phyloP scores from a whole-genome alignment of 768 basidiomycete genomes.

The Crepidotus variabilis region DNA sequence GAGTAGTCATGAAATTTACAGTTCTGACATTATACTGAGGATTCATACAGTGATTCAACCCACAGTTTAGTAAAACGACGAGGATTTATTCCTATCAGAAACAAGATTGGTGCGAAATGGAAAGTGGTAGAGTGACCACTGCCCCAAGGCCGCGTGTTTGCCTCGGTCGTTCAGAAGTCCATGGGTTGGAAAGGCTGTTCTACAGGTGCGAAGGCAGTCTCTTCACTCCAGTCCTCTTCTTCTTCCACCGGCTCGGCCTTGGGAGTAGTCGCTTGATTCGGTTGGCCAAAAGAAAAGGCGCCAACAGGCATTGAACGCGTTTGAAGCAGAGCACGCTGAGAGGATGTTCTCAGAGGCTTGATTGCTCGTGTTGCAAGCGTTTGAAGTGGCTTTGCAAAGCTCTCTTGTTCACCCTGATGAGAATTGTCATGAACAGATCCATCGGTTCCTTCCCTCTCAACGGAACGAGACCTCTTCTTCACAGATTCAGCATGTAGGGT shows the following conservation, averaged over 20 bases:
- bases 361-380: conserved; percentile 23
- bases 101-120: background rate
- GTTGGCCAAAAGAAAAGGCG: conserved; percentile 13
- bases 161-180: conserved; percentile 3
- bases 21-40: too few species aligned
- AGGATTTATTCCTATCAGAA: background rate
- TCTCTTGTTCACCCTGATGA: background rate
- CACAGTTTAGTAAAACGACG: background rate
- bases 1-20: too few species aligned
- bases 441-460: conserved; percentile 15
- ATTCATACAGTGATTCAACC: background rate
- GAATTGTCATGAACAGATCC: conserved; percentile 5
- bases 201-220: conserved; percentile 12
- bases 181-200: conserved; percentile 23
- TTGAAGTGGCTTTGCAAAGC: background rate
- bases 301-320: conserved; percentile 36
- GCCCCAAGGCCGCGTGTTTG: background rate
- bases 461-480: conserved; percentile 36
- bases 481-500: conserved; percentile 9
- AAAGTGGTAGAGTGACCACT: background rate
- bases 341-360: conserved; percentile 36
- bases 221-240: conserved; percentile 43
- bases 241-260: conserved; percentile 11
- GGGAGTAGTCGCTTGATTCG: background rate
- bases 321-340: conserved; percentile 24